phyloP scores from a whole-genome alignment of 2,329 filamentous ascomycete species.

The Alternaria hordeiaustralica region DNA sequence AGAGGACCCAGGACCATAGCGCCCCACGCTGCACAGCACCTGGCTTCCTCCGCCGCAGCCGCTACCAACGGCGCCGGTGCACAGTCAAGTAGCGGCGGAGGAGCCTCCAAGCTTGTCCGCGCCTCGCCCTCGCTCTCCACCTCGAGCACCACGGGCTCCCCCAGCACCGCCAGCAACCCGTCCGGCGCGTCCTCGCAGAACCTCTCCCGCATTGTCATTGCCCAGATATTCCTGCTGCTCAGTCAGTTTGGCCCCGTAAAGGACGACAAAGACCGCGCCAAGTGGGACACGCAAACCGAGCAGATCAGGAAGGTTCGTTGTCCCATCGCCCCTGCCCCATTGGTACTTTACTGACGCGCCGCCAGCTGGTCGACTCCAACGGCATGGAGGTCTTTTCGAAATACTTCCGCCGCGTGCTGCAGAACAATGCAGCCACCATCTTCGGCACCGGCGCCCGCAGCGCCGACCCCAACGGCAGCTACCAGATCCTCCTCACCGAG shows the following conservation, averaged over 20 bases:
- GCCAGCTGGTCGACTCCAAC: constrained; percentile 91
- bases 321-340: not conserved
- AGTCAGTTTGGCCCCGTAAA: constrained; percentile 76
- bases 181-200: constrained; percentile 50
- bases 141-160: constrained; percentile 59
- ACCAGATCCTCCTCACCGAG: constrained; percentile 81
- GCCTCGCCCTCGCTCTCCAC: constrained; percentile 63
- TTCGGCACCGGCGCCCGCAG: constrained; percentile 80
- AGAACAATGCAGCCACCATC: constrained; percentile 88
- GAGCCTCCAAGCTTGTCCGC: constrained; percentile 62
- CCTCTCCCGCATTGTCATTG: constrained; percentile 90
- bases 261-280: constrained; percentile 87
- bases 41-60: constrained; percentile 62
- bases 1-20: constrained; percentile 64
- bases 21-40: constrained; percentile 60
- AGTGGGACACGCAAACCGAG: constrained; percentile 91
- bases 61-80: constrained; percentile 59
- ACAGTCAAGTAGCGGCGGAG: constrained; percentile 60
- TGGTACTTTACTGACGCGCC: constrained; percentile 24
- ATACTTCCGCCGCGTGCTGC: constrained; percentile 92
- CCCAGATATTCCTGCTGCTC: constrained; percentile 92
- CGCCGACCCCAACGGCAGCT: constrained; percentile 78
- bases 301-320: constrained; percentile 84
- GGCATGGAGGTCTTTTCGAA: constrained; percentile 98
- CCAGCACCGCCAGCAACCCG: constrained; percentile 58